A percentile compares a stretch with the other conserved stretches of the same genome.
phyloP scores from a whole-genome alignment of 176 grass and related monocot genomes.

The Hordeum marinum region DNA sequence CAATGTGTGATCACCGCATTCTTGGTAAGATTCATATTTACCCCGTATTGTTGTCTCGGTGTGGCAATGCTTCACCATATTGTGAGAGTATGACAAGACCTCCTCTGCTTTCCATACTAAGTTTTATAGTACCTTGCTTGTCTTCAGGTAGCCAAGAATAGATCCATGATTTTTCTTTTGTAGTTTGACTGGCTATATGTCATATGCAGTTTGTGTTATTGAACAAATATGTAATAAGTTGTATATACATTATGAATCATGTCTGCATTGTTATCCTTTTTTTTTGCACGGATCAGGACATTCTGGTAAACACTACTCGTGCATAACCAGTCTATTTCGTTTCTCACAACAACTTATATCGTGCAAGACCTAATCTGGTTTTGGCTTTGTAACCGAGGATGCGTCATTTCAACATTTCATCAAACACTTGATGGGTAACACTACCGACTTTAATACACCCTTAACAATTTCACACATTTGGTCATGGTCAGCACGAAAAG shows the following conservation, averaged over 20 bases:
- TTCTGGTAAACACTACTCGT: neutral
- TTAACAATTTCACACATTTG: neutral
- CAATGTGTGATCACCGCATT: slow-evolving; percentile 61
- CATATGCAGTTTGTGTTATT: neutral
- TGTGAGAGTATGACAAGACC: neutral
- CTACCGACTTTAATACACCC: neutral
- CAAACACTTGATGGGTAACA: neutral
- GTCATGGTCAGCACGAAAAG: neutral
- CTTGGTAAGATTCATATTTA: slow-evolving; percentile 49
- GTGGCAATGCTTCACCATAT: slow-evolving; percentile 2
- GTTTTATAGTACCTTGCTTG: neutral
- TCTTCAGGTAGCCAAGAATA: neutral
- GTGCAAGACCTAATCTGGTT: neutral
- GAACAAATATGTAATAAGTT: neutral
- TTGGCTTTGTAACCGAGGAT: neutral
- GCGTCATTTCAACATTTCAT: neutral
- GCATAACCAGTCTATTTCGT: neutral
- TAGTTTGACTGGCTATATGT: neutral
- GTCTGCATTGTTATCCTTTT: neutral
- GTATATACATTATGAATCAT: neutral
- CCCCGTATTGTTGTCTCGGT: neutral
- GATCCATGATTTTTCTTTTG: neutral
- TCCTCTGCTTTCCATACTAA: neutral
- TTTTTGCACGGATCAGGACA: neutral
- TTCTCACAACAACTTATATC: neutral